Percentiles rank a stretch among this genome's conserved stretches.
Evolutionary conservation across 1,284 basidiomycete species (phyloP).

Genomic region (Ceratobasidium sp.): DNA sequence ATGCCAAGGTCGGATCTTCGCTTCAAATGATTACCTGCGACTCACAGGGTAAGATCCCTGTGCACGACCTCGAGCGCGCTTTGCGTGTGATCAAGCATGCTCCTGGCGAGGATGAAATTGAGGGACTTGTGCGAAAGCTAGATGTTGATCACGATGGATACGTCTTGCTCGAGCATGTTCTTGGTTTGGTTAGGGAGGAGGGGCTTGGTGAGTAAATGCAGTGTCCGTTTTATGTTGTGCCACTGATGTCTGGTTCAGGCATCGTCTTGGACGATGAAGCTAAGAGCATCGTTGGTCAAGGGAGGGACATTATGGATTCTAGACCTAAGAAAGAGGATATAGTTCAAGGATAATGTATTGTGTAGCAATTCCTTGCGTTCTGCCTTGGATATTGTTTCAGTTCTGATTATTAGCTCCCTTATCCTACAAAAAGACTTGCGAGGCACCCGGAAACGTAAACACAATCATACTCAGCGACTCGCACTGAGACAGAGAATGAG

Average conservation of each 20-base stretch:
- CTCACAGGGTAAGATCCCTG: constrained; percentile 89
- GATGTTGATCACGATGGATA: constrained; percentile 97
- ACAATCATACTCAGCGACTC: too few relatives aligned
- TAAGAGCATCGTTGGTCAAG: constrained; percentile 74
- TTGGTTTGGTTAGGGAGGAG: constrained; percentile 80
- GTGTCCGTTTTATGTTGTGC: background rate
- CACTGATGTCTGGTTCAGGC: constrained; percentile 53
- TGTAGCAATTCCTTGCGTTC: constrained; percentile 10
- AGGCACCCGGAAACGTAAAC: too few relatives aligned
- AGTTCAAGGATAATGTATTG: constrained; percentile 63
- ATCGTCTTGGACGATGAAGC: constrained; percentile 77
- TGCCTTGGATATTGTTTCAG: background rate
- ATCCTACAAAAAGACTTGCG: too few relatives aligned
- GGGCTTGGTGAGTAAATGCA: constrained; percentile 64
- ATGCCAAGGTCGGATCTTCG: constrained; percentile 86
- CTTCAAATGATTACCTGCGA: constrained; percentile 95
- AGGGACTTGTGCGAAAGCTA: constrained; percentile 89
- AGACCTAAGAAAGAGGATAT: constrained; percentile 88
- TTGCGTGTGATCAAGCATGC: constrained; percentile 93
- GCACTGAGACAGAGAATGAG: too few relatives aligned
- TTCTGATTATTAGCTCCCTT: background rate
- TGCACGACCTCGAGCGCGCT: constrained; percentile 89
- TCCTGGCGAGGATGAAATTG: constrained; percentile 90
- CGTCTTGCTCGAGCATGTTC: constrained; percentile 85
- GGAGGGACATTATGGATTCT: constrained; percentile 74